Conservation (phyloP, 495 filamentous ascomycete genomes). For the Aspergillus heteromorphus region DNA sequence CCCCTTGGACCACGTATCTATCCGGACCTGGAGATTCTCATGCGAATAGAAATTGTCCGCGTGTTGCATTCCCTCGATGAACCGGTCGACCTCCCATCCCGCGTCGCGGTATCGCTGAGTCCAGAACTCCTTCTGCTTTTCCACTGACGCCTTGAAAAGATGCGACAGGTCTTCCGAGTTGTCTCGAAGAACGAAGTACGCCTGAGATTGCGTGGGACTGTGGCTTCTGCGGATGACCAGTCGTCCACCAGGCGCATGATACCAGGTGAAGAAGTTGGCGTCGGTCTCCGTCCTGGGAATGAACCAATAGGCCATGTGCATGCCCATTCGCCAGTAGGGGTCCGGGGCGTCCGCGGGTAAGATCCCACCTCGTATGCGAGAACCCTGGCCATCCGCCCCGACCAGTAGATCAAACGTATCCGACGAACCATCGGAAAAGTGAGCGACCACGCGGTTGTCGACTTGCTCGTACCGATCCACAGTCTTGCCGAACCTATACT, state of each 20-base stretch:
- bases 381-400: slow-evolving; percentile 46
- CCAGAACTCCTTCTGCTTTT: slow-evolving; percentile 26
- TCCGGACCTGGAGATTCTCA: slow-evolving; percentile 33
- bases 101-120: slow-evolving; percentile 31
- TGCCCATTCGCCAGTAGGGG: slow-evolving; percentile 18
- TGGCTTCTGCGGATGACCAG: slow-evolving; percentile 24
- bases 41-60: slow-evolving; percentile 48
- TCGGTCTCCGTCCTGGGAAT: slow-evolving; percentile 32
- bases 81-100: slow-evolving; percentile 37
- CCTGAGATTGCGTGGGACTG: slow-evolving; percentile 15
- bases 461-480: slow-evolving; percentile 22
- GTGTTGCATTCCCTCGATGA: slow-evolving; percentile 36
- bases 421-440: slow-evolving; percentile 31
- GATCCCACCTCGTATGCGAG: slow-evolving; percentile 31
- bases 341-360: slow-evolving; percentile 20
- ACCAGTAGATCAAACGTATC: slow-evolving; percentile 45
- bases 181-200: slow-evolving; percentile 20
- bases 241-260: slow-evolving; percentile 18
- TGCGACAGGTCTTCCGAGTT: slow-evolving; percentile 13
- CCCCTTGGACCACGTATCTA: slow-evolving; percentile 40
- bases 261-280: slow-evolving; percentile 12
- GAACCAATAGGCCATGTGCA: slow-evolving; percentile 40
- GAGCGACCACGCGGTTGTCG: slow-evolving; percentile 25
- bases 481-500: slow-evolving; percentile 34
- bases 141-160: slow-evolving; percentile 9